Conservation (phyloP, 371 early-diverging fungal genomes). For the Apophysomyces variabilis region DNA sequence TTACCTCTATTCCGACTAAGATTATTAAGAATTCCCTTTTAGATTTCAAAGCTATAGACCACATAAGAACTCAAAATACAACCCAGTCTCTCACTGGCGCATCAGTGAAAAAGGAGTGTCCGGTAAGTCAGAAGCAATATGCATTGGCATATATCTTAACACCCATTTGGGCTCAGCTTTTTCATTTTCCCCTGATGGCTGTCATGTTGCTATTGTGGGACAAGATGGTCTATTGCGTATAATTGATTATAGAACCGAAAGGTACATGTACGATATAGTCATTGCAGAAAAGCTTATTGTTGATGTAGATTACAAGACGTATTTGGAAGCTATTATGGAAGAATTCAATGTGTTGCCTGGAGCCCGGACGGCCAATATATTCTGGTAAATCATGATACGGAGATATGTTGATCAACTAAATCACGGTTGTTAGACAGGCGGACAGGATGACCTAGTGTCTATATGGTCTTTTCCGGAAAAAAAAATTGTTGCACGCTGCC, state of each 20-base stretch:
- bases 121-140: slow-evolving; percentile 41
- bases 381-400: slow-evolving; percentile 55
- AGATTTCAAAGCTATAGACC: slow-evolving; percentile 61
- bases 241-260: slow-evolving; percentile 69
- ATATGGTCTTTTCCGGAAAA: slow-evolving; percentile 83
- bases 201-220: slow-evolving; percentile 74
- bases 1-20: not conserved
- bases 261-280: slow-evolving; percentile 23
- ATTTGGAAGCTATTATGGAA: slow-evolving; percentile 80
- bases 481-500: slow-evolving; percentile 80
- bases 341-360: slow-evolving; percentile 85
- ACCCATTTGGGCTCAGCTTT: slow-evolving; percentile 47
- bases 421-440: slow-evolving; percentile 57
- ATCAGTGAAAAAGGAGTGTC: slow-evolving; percentile 67
- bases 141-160: not conserved
- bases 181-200: slow-evolving; percentile 83
- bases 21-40: not conserved
- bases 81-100: slow-evolving; percentile 77
- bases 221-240: slow-evolving; percentile 76
- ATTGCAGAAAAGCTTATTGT: not conserved
- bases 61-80: slow-evolving; percentile 56
- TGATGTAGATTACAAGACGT: slow-evolving; percentile 66
- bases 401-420: not conserved
- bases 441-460: slow-evolving; percentile 93
- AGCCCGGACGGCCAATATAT: slow-evolving; percentile 89